Evolutionary conservation across 148 eudicot genomes (phyloP).

Genomic region (Pharnaceum exiguum): DNA sequence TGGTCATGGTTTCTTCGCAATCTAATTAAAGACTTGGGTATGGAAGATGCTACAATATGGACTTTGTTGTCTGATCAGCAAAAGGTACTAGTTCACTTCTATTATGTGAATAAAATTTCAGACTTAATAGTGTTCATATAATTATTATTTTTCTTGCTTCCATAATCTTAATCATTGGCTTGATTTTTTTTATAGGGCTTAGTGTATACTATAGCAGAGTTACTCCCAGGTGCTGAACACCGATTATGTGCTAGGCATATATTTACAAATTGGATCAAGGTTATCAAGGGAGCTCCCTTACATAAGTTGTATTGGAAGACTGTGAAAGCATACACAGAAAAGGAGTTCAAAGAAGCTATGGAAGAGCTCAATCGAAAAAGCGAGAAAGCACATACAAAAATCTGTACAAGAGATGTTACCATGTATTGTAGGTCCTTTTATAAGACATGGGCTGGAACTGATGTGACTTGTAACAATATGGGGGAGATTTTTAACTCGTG

Average conservation of each 20-base stretch:
- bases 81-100: too few species aligned
- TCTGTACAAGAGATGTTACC: not conserved
- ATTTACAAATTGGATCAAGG: not conserved
- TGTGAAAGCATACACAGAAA: not conserved
- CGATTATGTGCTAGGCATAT: not conserved
- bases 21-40: not conserved
- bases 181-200: not conserved
- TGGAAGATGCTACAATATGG: not conserved
- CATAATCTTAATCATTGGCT: not conserved
- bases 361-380: not conserved
- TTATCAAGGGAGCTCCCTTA: not conserved
- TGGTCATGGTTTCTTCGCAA: not conserved
- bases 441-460: not conserved
- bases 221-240: not conserved
- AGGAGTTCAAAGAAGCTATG: not conserved
- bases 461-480: not conserved
- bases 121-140: too few species aligned
- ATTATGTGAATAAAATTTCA: not conserved
- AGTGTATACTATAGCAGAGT: not conserved
- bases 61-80: not conserved
- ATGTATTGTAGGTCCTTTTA: not conserved
- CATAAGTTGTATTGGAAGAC: not conserved
- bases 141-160: not conserved
- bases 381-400: not conserved
- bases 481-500: not conserved